phyloP scores from a whole-genome alignment of 1,284 basidiomycete genomes.

The Rugosomyces carneus region DNA sequence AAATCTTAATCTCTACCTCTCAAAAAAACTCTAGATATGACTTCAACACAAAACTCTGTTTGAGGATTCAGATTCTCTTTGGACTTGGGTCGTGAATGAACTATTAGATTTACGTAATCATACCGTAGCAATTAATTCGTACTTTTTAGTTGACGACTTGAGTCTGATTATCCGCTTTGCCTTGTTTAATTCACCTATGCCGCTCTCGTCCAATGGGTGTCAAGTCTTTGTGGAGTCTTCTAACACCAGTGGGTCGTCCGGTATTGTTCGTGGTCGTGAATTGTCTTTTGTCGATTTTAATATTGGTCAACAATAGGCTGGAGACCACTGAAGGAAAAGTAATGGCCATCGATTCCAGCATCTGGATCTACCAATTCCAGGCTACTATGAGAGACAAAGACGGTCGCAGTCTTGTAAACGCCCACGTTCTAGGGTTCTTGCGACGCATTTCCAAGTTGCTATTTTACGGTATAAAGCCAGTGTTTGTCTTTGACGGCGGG shows the following conservation, averaged over 20 bases:
- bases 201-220: constrained; percentile 69
- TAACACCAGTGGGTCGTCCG: constrained; percentile 84
- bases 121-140: neutral
- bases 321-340: constrained; percentile 89
- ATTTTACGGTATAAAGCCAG: constrained; percentile 95
- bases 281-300: neutral
- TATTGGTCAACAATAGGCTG: constrained; percentile 43
- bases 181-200: constrained; percentile 6
- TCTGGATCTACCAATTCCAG: constrained; percentile 99
- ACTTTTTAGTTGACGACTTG: too few species aligned
- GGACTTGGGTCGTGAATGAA: neutral
- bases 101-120: constrained; percentile 7
- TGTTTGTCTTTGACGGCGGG: constrained; percentile 96
- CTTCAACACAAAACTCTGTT: neutral
- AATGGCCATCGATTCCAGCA: constrained; percentile 96
- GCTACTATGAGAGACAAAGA: constrained; percentile 99
- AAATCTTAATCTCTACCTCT: constrained; percentile 20
- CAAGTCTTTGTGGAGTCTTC: constrained; percentile 90
- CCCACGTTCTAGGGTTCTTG: constrained; percentile 93
- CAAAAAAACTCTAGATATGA: neutral
- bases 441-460: constrained; percentile 91
- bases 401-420: constrained; percentile 85
- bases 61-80: constrained; percentile 1
- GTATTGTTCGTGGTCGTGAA: constrained; percentile 53
- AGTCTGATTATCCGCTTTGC: neutral